Evolutionary conservation across 2,329 filamentous ascomycete species (phyloP), one percentile per base, ranked within the genome.

Genomic region (Sphaerulina vaccinii): DNA sequence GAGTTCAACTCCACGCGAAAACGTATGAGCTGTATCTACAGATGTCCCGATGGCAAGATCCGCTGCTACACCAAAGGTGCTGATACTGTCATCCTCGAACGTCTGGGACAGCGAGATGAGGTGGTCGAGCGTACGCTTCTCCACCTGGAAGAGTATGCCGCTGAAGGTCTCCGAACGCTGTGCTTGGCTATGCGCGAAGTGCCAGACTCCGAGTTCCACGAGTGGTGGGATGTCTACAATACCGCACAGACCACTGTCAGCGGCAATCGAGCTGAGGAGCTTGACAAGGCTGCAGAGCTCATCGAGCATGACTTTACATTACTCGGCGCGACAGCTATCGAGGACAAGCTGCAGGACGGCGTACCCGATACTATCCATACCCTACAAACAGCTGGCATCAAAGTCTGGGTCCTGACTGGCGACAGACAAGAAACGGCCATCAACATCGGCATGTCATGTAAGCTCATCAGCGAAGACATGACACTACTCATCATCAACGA

Each of bases 401-500:
- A 99, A 73, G 86, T 99, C 49, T 99, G 93, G 93, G 93, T 99
- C 16, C 73, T 99, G 70, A 99, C 93, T 33, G 93, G 93, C 63
- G 93, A 99, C 76, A 84, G 93, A 64, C 95, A 99, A 73, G 93
- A 99, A 72, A 99, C 93, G 22, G 93, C 93, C 51, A 99, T 99
- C 80, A 99, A 99, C 70, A 99, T 99, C 61, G 93, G 95, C 59
- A 99, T 99, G 93, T 96, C 90, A 70, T 99, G 93, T 75, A 97
- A 97, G 74, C 81, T 99, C 43, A 89, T 99, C 55, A 96, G 90
- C 61, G 93, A 99, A 72, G 95, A 99, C 64, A 99, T 99, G 93
- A 96, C 93, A 66, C 80, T 99, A 9, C 76, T 99, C 49, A 96
- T 99, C 62, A 81, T 99, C 66, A 99, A 99, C 66, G 93, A 99